Conservation (phyloP, 2,329 filamentous ascomycete species). For the Westerdykella ornata region DNA sequence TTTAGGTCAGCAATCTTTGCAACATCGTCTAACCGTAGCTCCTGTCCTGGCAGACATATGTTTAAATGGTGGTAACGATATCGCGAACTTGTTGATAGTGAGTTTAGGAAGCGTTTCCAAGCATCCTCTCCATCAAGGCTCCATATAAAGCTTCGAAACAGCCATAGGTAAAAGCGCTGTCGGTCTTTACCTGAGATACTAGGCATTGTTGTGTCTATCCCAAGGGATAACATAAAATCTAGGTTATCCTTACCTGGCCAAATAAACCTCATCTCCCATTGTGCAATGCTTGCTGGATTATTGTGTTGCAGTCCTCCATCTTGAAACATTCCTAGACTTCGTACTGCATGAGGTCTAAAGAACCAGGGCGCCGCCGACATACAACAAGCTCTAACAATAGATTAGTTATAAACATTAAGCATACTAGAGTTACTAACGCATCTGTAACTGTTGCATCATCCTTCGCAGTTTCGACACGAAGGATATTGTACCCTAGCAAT, state of each 20-base stretch:
- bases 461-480: conserved; percentile 12
- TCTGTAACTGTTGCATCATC: conserved; percentile 18
- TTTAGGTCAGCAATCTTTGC: not conserved
- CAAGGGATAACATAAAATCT: conserved; percentile 19
- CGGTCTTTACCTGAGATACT: conserved; percentile 6
- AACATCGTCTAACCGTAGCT: conserved; percentile 2
- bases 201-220: conserved; percentile 15
- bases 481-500: conserved; percentile 10
- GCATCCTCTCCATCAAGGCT: conserved; percentile 17
- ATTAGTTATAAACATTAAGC: too few relatives aligned
- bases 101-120: conserved; percentile 15
- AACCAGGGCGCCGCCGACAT: conserved; percentile 26
- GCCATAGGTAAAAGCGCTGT: conserved; percentile 14
- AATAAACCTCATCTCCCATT: conserved; percentile 16
- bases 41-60: conserved; percentile 2
- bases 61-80: conserved; percentile 19
- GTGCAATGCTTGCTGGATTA: conserved; percentile 19
- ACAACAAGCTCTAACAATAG: conserved; percentile 17
- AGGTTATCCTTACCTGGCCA: conserved; percentile 16
- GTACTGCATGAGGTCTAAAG: conserved; percentile 19
- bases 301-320: conserved; percentile 26
- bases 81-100: conserved; percentile 6
- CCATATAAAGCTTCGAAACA: conserved; percentile 15
- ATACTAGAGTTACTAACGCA: conserved; percentile 10
- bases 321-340: conserved; percentile 20